Base-by-base conservation (phyloP, 441 rosid species). In the Manihot esculenta region DNA sequence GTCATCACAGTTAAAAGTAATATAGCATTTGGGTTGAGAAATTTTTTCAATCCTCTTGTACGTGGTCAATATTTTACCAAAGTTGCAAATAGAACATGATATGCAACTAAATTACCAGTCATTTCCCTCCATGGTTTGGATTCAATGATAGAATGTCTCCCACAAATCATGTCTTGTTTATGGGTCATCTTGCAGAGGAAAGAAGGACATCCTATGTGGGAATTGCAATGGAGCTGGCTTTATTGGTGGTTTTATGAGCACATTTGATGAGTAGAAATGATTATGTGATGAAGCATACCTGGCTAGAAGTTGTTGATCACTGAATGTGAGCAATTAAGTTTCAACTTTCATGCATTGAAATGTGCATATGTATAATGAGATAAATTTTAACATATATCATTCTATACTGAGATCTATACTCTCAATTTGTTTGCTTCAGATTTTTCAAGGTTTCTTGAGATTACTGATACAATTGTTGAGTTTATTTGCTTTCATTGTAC, bases 161-260 rank as follows among this genome's bases (percentile, higher is more conserved):
- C 45, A 38, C 8, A 10, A 15, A 56, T 58, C 14, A 50, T 20
- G 53, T 20, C 17, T 49, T 45, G 17, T n/a, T 15, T 13, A 17
- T 45, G 47, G 35, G 64, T 21, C 58, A 42, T 42, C 5, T 74
- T 81, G 81, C 81, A 86, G 89, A 24, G 88, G 93, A 18, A 85
- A 77, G 70, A 85, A 72, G 71, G 78, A 81, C 0, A 80, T 88
- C 77, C 45, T 88, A 47, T 80, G 91, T 53, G 88, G 88, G 51
- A 82, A 82, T 38, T 88, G 89, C 81, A 86, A 86, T 67, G 93
- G 88, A 67, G 93, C 93, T 57, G 89, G 89, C 44, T 88, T 86
- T 66, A 0, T 86, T 38, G 90, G 89, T 21, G 93, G 89, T 27
- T 86, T 88, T 71, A 71, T 85, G 87, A 88, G 86, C 76, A 84